These are phyloP conservation scores for Cotoneaster glaucophyllus DNA, from an alignment of 306 rosid species.

Conservation along the genomic window DNA sequence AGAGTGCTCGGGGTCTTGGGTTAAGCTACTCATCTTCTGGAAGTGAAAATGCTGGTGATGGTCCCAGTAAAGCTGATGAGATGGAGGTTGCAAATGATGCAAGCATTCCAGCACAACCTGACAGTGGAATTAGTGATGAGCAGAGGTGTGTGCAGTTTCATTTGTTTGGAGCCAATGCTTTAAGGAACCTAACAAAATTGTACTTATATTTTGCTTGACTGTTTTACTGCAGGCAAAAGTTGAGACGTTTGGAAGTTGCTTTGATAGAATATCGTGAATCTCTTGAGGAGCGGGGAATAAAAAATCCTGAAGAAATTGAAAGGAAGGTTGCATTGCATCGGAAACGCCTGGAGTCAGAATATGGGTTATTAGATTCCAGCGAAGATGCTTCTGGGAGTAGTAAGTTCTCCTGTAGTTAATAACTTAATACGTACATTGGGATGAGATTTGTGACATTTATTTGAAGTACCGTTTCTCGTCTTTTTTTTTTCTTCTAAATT, in stretches of 20 bases:
- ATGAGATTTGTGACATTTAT: neutral
- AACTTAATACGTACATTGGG: neutral
- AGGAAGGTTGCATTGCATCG: constrained; percentile 54
- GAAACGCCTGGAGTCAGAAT: constrained; percentile 68
- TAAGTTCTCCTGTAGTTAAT: constrained; percentile 31
- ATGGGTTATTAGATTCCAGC: constrained; percentile 66
- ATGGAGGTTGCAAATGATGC: constrained; percentile 62
- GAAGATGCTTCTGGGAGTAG: constrained; percentile 68
- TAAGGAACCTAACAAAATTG: neutral
- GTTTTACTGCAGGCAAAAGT: constrained; percentile 62
- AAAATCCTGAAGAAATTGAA: constrained; percentile 74
- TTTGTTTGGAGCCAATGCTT: neutral
- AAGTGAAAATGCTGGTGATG: constrained; percentile 86
- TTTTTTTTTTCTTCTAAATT: neutral
- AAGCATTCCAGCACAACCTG: constrained; percentile 46
- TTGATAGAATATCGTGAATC: constrained; percentile 93
- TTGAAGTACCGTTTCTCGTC: neutral
- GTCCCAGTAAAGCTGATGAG: constrained; percentile 56
- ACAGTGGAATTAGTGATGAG: constrained; percentile 88
- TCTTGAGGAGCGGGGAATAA: constrained; percentile 83
- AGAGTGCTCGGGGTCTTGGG: constrained; percentile 59
- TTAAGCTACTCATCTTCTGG: constrained; percentile 95
- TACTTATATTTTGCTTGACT: neutral
- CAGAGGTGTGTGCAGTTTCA: constrained; percentile 52
- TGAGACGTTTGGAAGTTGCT: constrained; percentile 89